Conservation (phyloP, 345 rosid genomes). For the Salix exigua region DNA sequence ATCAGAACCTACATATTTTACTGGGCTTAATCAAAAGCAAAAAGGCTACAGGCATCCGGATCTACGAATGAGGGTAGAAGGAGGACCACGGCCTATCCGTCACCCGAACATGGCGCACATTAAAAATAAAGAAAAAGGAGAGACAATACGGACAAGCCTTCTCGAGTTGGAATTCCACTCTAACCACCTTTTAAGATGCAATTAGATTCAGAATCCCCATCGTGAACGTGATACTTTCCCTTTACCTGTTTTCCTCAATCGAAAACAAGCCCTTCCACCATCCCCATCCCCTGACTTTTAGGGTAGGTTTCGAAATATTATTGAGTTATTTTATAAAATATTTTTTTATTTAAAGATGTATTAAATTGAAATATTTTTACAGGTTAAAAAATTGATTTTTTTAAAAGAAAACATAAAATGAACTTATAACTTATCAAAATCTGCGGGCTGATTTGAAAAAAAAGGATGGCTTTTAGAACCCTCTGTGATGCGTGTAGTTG, state of each 20-base stretch:
- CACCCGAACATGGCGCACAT: not conserved
- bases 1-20: not conserved
- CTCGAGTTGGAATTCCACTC: slow-evolving; percentile 36
- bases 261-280: not conserved
- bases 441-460: slow-evolving; percentile 3
- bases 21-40: slow-evolving; percentile 3
- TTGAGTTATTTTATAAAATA: too few species aligned
- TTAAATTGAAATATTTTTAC: too few species aligned
- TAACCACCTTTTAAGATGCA: slow-evolving; percentile 5
- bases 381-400: too few species aligned
- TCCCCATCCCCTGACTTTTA: not conserved
- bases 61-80: slow-evolving; percentile 13
- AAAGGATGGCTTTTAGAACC: slow-evolving; percentile 1
- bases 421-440: too few species aligned
- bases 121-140: not conserved
- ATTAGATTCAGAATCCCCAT: slow-evolving; percentile 21
- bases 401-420: too few species aligned
- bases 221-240: not conserved
- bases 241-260: not conserved
- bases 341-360: too few species aligned
- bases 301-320: too few species aligned
- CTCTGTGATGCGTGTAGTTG: not conserved
- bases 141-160: slow-evolving; percentile 17
- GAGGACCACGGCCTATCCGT: slow-evolving; percentile 12
- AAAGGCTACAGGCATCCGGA: slow-evolving; percentile 2